Evolutionary conservation across 2,329 filamentous ascomycete genomes (phyloP).

Genomic region (Colletotrichum aenigma): DNA sequence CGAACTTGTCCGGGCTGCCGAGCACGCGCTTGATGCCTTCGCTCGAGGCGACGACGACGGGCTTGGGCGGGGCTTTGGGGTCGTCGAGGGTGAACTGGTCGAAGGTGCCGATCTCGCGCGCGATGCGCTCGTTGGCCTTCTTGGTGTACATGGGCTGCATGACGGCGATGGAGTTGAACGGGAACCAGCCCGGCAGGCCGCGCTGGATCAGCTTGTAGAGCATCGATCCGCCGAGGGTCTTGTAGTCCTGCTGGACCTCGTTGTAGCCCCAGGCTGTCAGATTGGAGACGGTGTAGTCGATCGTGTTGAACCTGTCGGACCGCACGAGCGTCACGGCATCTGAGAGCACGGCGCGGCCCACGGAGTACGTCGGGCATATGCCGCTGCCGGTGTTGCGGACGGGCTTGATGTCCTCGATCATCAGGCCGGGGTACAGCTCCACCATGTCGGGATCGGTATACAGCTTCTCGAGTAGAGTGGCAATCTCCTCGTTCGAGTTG

Average conservation of each 20-base stretch:
- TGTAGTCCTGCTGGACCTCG: constrained; percentile 39
- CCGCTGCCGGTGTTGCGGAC: constrained; percentile 55
- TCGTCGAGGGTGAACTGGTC: constrained; percentile 35
- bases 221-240: constrained; percentile 46
- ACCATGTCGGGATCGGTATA: constrained; percentile 70
- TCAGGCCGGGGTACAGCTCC: constrained; percentile 72
- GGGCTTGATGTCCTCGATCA: constrained; percentile 63
- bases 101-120: constrained; percentile 40
- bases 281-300: constrained; percentile 46
- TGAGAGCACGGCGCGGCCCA: constrained; percentile 60
- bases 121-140: constrained; percentile 41
- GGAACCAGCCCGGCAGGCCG: constrained; percentile 43
- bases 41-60: constrained; percentile 27
- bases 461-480: constrained; percentile 58
- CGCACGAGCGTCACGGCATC: constrained; percentile 65
- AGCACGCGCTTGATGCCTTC: constrained; percentile 35
- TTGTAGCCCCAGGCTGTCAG: constrained; percentile 50
- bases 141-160: constrained; percentile 53
- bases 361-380: constrained; percentile 56
- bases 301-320: constrained; percentile 63
- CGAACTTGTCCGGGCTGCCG: constrained; percentile 33
- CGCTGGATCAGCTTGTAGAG: constrained; percentile 51
- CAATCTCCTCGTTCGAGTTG: constrained; percentile 60
- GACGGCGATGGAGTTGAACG: constrained; percentile 42
- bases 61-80: constrained; percentile 36